Conservation (phyloP, 1,139 yeast genomes). For the Pichia sp. region DNA sequence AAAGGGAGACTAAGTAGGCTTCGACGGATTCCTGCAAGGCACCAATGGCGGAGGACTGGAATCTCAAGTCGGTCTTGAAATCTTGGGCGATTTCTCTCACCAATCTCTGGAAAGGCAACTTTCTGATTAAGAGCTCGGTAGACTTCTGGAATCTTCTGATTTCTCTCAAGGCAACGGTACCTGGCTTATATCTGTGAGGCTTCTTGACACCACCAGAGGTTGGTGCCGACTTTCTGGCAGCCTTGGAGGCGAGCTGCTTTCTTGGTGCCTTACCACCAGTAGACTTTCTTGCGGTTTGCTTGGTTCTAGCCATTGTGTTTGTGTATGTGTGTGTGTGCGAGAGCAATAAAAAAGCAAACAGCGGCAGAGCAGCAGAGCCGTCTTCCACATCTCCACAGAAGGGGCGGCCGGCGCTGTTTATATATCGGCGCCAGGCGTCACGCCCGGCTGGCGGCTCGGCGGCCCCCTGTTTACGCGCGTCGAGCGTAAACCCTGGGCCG, state of each 20-base stretch:
- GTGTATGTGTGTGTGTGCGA: conserved; percentile 15
- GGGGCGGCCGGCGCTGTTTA: not conserved
- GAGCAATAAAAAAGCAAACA: conserved; percentile 5
- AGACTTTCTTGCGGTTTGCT: conserved; percentile 98
- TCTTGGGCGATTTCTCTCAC: conserved; percentile 98
- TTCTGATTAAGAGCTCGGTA: conserved; percentile 94
- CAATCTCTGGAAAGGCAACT: conserved; percentile 97
- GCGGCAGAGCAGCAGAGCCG: not conserved
- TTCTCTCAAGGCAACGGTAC: conserved; percentile 99
- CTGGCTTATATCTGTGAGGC: conserved; percentile 99
- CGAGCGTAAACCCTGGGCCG: conserved; percentile 7
- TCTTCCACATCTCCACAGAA: not conserved
- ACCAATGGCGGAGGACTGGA: conserved; percentile 98
- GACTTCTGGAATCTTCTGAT: conserved; percentile 99
- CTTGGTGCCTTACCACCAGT: conserved; percentile 99
- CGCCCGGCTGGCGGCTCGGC: not conserved
- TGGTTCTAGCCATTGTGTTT: conserved; percentile 87
- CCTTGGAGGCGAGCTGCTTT: conserved; percentile 98
- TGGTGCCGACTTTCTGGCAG: conserved; percentile 98
- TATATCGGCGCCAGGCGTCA: not conserved
- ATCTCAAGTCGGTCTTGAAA: conserved; percentile 96
- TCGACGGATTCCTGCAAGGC: conserved; percentile 98
- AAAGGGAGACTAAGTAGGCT: conserved; percentile 71
- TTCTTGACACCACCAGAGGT: conserved; percentile 98
- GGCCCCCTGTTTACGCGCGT: conserved; percentile 1